Base-by-base conservation (phyloP, 1,139 yeast genomes). In the Hyphopichia burtonii region DNA sequence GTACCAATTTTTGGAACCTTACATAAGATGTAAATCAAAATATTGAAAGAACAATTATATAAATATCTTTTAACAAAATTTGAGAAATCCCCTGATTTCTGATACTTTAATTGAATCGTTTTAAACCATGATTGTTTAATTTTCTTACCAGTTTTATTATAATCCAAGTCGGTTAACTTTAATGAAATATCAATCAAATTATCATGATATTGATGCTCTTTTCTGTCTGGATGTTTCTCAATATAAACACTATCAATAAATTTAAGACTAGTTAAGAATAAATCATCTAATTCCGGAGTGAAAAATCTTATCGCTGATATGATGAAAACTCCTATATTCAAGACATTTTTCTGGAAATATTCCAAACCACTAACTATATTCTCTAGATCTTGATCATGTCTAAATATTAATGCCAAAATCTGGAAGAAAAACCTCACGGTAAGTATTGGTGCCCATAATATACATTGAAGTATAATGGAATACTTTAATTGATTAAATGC, bases 271-370 rank as follows among this genome's bases (percentile, higher is more conserved):
- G 54, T 50, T 43, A 74, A 52, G 46, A 78, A 77, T 32, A 70
- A 49, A 5, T 53, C 48, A 44, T 75, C 78, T 44, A 74, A 57
- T 11, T 65, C 70, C 6, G 67, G 58, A 33, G 65, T 62, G 45
- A 72, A 58, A 50, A 62, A 74, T 31, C 68, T 56, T 42, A 65
- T 54, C 4, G 71, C 63, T 8, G 74, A 58, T 14, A 73, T 63
- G 38, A 71, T 45, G 44, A 77, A 63, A 6, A 72, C 71, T n/a
- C 72, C 69, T 34, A 76, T 49, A 50, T 76, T 68, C 43, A 75
- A 58, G 31, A 72, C 65, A 32, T 65, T 56, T 41, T 60, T 55
- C 44, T 69, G 71, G 48, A 71, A 53, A 46, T 62, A 68, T 32
- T 52, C 47, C 37, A 72, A 45, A 22, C 54, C 46, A 20, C 50